Evolutionary conservation across 1,139 yeast genomes (phyloP), one percentile per base, ranked within the genome.

Genomic region (Pichia sp.): DNA sequence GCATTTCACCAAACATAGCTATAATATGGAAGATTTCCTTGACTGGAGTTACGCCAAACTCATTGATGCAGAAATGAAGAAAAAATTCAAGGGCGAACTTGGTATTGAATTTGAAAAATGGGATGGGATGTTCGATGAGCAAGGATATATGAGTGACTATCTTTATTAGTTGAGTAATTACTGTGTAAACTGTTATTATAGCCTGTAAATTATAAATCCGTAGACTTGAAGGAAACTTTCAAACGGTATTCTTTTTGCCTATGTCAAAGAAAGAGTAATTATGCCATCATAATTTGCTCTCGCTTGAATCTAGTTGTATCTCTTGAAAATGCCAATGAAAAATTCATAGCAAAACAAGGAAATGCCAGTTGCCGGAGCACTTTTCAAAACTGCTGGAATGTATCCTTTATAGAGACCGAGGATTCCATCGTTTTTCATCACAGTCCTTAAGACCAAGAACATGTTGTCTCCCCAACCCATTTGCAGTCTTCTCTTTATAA

Each of bases 11-110:
- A 95, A 93, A 67, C 85, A 87, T 54, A 79, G 79, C 61, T 93
- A 95, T 68, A 87, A 87, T 64, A 75, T 93, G 74, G 99, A 93
- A 66, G 99, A 93, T 68, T 93, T 93, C 71, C 72, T 93, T 64
- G 96, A 91, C 68, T 93, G 96, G 89, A 83, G 85, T 52, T 93
- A 91, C 65, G 74, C 76, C 51, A 78, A 90, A 10, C 75, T 93
- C 56, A 68, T 90, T 61, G 86, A 83, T 26, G 83, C 89, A 58
- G 99, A 93, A 67, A 72, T 78, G 55, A 75, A 75, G 18, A 85
- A 95, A 69, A 83, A 72, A 58, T 75, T 87, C 63, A 85, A 83
- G 64, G 76, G 80, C 3, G 78, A 80, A 59, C 87, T 95, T 4
- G 89, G 96, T 0, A 70, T 90, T 48, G 98, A 93, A 66, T 87